Percentiles rank a stretch among this genome's conserved stretches.
These are phyloP conservation scores for Ascomycota sp. DNA, from an alignment of 2,329 filamentous ascomycete genomes.

Conservation along the genomic window DNA sequence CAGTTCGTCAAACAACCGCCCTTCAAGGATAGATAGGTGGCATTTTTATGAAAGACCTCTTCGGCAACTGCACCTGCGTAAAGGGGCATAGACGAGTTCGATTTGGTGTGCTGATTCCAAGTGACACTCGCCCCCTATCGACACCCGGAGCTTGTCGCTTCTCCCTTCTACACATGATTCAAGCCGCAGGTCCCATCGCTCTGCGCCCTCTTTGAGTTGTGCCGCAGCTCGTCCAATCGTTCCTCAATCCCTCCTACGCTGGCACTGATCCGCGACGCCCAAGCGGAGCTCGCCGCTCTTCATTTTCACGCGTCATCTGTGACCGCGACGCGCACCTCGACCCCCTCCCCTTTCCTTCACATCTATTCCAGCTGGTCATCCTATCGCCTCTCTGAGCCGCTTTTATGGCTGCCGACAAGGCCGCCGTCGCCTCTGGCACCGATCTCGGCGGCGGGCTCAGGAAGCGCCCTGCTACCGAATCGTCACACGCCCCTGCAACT, in stretches of 20 bases:
- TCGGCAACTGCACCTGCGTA: too few relatives aligned
- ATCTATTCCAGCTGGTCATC: too few relatives aligned
- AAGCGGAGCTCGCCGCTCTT: conserved; percentile 3
- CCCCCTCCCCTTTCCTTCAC: conserved; percentile 2
- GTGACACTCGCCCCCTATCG: too few relatives aligned
- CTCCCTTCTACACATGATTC: too few relatives aligned
- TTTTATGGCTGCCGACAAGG: conserved; percentile 33
- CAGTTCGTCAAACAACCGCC: too few relatives aligned
- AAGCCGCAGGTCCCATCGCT: too few relatives aligned
- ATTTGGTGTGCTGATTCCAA: too few relatives aligned
- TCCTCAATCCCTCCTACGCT: conserved; percentile 1
- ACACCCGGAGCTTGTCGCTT: too few relatives aligned
- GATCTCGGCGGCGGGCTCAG: conserved; percentile 35
- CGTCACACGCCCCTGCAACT: conserved; percentile 14
- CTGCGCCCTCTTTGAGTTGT: conserved; percentile 10
- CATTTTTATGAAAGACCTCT: too few relatives aligned
- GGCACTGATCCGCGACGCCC: neutral
- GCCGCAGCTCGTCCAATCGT: conserved; percentile 17
- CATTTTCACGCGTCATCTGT: too few relatives aligned
- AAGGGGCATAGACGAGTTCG: too few relatives aligned
- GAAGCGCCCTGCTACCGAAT: conserved; percentile 25
- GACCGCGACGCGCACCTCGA: neutral
- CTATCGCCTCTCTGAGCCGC: conserved; percentile 1
- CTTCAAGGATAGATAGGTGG: too few relatives aligned
- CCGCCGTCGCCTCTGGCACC: conserved; percentile 37